Evolutionary conservation across 176 grass and related monocot genomes (phyloP).

Genomic region (Rhynchospora pubera): DNA sequence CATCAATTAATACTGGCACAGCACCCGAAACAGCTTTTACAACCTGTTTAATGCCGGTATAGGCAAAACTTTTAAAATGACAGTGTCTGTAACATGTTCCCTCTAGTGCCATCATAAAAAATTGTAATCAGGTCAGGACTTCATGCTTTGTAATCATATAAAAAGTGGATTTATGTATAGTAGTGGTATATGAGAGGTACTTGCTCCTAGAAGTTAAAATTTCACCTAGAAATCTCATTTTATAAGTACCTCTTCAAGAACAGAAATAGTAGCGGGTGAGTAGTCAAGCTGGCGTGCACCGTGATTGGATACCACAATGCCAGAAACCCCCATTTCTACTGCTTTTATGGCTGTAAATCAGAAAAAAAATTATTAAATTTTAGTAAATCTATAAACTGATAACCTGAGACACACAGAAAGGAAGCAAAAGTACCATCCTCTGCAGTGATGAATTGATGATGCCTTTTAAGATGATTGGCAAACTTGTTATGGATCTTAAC

Average conservation of each 20-base stretch:
- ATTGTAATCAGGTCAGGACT: background rate
- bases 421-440: slow-evolving; percentile 53
- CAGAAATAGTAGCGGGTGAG: slow-evolving; percentile 58
- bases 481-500: slow-evolving; percentile 52
- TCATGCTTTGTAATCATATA: background rate
- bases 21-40: slow-evolving; percentile 58
- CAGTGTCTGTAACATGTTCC: background rate
- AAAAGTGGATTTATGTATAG: background rate
- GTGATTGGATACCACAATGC: slow-evolving; percentile 91
- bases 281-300: slow-evolving; percentile 74
- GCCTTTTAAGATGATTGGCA: slow-evolving; percentile 77
- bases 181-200: background rate
- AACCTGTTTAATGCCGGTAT: slow-evolving; percentile 31
- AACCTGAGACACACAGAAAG: background rate
- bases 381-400: too few species aligned
- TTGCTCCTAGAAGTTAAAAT: background rate
- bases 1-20: slow-evolving; percentile 70
- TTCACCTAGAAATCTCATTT: background rate
- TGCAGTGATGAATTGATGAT: slow-evolving; percentile 55
- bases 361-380: too few species aligned
- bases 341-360: slow-evolving; percentile 52
- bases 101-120: background rate
- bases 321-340: slow-evolving; percentile 45
- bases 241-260: slow-evolving; percentile 64
- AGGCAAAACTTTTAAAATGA: slow-evolving; percentile 2